Base-by-base conservation (phyloP, 225 moss, liverwort and hornwort species). In the Pleurozium schreberi region DNA sequence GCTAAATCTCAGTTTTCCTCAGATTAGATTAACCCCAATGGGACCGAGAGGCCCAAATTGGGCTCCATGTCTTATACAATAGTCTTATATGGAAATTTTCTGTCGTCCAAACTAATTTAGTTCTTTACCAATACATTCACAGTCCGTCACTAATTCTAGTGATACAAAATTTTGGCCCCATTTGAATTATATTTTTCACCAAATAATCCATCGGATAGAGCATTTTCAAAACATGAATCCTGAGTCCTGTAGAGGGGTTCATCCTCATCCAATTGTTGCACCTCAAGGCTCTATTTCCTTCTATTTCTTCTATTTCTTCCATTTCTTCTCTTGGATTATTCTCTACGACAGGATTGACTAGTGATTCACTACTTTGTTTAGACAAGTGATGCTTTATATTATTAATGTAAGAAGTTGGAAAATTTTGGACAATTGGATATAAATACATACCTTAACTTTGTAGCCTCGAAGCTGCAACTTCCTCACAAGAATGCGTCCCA, bases 381-480 rank as follows among this genome's bases (percentile, higher is more conserved):
- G 28, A 28, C 28, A 80, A 59, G 12, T 28, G 80, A 59, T 42
- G 18, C 5, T 58, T 11, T 40, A 30, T 8, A 27, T 30, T 28
- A 3, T 40, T 34, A 34, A 31, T 43, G 30, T 47, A 15, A 10
- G 22, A 45, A 33, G 21, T 45, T 82, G 31, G 36, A 60, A 42
- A 50, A 11, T 63, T 36, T 49, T 78, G 79, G 71, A 80, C 78
- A 80, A 34, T 52, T 80, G 31, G 38, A 36, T 58, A 36, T 22
- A 11, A 57, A 57, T 40, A 40, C 61, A 63, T 18, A 92, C 97
- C 97, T 97, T 96, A 31, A 97, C 97, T 96, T 98, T 98, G 88
- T 98, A 96, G 50, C 97, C 97, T 88, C 97, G 95, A 57, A 98
- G 93, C 91, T 94, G 95, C 40, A 98, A 91, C 75, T 98, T 98